phyloP scores from a whole-genome alignment of 2,329 filamentous ascomycete genomes.

The Talaromyces amestolkiae region DNA sequence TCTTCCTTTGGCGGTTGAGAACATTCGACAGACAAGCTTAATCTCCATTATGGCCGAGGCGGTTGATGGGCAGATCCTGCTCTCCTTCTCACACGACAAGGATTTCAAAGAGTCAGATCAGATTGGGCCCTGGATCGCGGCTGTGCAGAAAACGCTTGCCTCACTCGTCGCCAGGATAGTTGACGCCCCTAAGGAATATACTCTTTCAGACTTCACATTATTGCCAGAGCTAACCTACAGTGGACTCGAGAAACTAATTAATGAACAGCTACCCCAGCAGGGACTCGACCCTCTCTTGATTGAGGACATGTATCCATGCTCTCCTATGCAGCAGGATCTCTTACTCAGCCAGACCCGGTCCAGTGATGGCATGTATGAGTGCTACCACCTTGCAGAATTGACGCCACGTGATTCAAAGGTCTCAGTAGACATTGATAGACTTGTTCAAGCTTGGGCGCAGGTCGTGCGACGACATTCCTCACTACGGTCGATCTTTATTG shows the following conservation, averaged over 20 bases:
- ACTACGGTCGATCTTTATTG: constrained; percentile 9
- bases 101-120: constrained; percentile 25
- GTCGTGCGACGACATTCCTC: constrained; percentile 9
- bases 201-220: constrained; percentile 19
- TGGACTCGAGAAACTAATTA: constrained; percentile 15
- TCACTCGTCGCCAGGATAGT: constrained; percentile 10
- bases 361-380: constrained; percentile 4
- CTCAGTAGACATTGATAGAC: constrained; percentile 1
- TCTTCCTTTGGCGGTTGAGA: not conserved
- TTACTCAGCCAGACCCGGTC: not conserved
- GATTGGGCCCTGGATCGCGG: constrained; percentile 29
- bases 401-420: not conserved
- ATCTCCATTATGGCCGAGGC: not conserved
- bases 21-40: not conserved
- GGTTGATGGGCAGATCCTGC: not conserved
- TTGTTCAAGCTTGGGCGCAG: not conserved
- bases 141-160: constrained; percentile 7
- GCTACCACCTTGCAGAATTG: not conserved
- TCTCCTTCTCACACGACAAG: not conserved
- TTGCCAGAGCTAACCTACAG: constrained; percentile 1
- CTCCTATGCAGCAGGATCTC: constrained; percentile 16
- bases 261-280: not conserved
- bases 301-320: constrained; percentile 23
- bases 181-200: constrained; percentile 15
- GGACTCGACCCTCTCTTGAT: constrained; percentile 9